Base-by-base conservation (phyloP, 1,139 yeast genomes). In the Candida sp. region DNA sequence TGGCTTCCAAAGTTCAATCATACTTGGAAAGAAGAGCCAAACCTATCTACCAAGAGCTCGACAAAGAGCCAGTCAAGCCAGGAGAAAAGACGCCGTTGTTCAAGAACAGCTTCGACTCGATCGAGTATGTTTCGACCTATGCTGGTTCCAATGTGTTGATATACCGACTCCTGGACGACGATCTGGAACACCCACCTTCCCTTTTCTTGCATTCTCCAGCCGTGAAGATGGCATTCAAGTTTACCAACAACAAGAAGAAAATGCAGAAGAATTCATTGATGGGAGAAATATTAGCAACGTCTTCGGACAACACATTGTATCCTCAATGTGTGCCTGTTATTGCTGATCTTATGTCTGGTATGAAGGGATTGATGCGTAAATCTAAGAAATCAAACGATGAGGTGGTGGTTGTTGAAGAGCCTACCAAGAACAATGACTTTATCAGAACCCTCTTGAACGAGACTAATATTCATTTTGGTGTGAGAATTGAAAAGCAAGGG, bases 241-340 rank as follows among this genome's bases (percentile, higher is more conserved):
- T 75, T 53, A 55, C 57, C 6, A 72, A 73, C 53, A 57, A 63
- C 22, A 68, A 67, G 41, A 42, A 49, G 5, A 60, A 59, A 0
- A 50, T 56, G 1, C 70, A 68, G 42, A 72, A 77, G 28, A 89
- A 85, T 61, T 64, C 65, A 2, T 56, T 87, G 41, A 74, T 78
- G 37, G 70, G 80, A 39, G 89, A 87, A 52, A 71, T 88, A 1
- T 67, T 80, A 31, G 84, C 90, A 5, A 80, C 90, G n/a, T 79
- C 91, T 0, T 89, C 97, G 0, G 84, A 83, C 49, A 94, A 94
- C 63, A 78, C 78, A 0, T 63, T 94, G 5, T 80, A 81, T 53
- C 83, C 97, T 0, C 73, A 84, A 1, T 90, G 96, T 67, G 91
- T 92, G 25, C 97, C 97, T 0, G 88, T 91, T 8, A 62, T 91